Base-by-base conservation (phyloP, 768 basidiomycete species). In the Suillus sp. region DNA sequence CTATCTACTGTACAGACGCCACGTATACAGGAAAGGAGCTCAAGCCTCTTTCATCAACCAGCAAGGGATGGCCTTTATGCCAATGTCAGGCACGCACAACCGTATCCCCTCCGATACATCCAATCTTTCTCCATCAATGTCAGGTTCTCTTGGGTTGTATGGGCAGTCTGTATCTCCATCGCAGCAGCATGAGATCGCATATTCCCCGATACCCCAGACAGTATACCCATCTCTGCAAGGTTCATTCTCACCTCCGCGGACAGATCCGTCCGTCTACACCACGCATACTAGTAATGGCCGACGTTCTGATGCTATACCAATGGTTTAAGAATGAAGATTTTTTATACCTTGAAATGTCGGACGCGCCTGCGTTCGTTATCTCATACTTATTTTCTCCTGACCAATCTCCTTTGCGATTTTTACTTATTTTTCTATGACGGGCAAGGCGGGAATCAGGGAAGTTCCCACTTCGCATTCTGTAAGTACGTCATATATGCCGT, bases 261-360 rank as follows among this genome's bases (percentile, higher is more conserved):
- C 67, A 18, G 69, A 72, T n/a, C 48, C 51, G 9, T 25, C 27
- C 1, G 65, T 73, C 2, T 67, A 65, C 42, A 45, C 62, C 3
- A 64, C 66, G 10, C 45, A 59, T 32, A 25, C 51, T 34, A n/a
- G 20, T 34, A 53, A 45, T 18, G 35, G 27, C 8, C 14, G 7
- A 42, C 69, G 54, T 16, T 60, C 53, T n/a, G 59, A 62, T 30
- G 34, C 53, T 18, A 63, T 74, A 63, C 71, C 71, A 4, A 73
- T 72, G 3, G 20, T 72, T 43, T 72, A 66, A 38, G 2, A 6
- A 2, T 25, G 11, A 10, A 10, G 22, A 22, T 8, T 37, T 35
- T 16, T 56, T 25, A 37, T 51, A 32, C 14, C 20, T 22, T 25
- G 35, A 10, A 22, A 37, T 22, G 22, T 38, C 22, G 37, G 55